These are phyloP conservation scores for Pseudofabraea citricarpa DNA, from an alignment of 2,329 filamentous ascomycete genomes.

Conservation along the genomic window DNA sequence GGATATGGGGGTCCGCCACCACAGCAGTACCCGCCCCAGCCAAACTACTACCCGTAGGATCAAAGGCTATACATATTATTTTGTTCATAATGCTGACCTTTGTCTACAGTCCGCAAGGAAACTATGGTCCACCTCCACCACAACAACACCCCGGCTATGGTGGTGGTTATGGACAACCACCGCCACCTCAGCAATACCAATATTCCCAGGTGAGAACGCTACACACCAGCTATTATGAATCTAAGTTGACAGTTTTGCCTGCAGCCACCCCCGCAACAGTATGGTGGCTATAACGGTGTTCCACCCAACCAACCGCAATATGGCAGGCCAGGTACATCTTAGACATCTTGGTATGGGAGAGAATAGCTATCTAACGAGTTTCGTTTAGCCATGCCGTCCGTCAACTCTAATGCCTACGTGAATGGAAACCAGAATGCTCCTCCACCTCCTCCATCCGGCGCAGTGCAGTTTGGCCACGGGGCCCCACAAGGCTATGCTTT, in stretches of 20 bases:
- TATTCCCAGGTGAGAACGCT: slow-evolving; percentile 23
- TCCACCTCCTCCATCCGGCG: slow-evolving; percentile 60
- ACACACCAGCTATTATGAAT: not conserved
- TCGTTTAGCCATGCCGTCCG: slow-evolving; percentile 35
- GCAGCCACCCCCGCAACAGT: slow-evolving; percentile 41
- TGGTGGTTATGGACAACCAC: slow-evolving; percentile 42
- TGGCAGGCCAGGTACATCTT: slow-evolving; percentile 41
- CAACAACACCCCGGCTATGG: slow-evolving; percentile 31
- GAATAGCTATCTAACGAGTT: no score
- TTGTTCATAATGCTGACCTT: slow-evolving; percentile 19
- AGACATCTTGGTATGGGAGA: no score
- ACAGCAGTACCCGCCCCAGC: slow-evolving; percentile 36
- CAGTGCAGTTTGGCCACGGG: slow-evolving; percentile 73
- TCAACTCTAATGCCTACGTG: slow-evolving; percentile 47
- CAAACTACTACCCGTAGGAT: slow-evolving; percentile 46
- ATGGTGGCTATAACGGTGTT: slow-evolving; percentile 34
- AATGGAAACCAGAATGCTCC: slow-evolving; percentile 56
- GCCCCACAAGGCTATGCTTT: slow-evolving; percentile 78
- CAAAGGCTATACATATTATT: no score
- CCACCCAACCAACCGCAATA: slow-evolving; percentile 37
- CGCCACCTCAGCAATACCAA: slow-evolving; percentile 37
- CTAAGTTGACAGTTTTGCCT: not conserved
- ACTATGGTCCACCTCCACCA: slow-evolving; percentile 26
- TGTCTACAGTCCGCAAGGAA: slow-evolving; percentile 18
- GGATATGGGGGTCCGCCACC: slow-evolving; percentile 36